phyloP scores from a whole-genome alignment of 2,329 filamentous ascomycete genomes.

The Colletotrichum melonis region DNA sequence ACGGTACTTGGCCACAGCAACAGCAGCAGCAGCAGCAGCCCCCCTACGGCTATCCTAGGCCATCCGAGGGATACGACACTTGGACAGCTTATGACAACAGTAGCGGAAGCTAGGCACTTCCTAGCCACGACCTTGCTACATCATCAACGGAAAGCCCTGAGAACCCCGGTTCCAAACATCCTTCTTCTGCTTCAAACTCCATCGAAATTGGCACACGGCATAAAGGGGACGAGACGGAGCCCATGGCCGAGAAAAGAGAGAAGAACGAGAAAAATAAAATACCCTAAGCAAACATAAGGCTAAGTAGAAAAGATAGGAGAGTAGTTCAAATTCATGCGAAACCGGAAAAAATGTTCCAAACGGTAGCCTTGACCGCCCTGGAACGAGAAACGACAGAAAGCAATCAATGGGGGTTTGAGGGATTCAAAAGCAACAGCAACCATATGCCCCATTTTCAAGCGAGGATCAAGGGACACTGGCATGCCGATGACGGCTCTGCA shows the following conservation, averaged over 20 bases:
- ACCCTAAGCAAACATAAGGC: not conserved
- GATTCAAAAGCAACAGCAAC: not conserved
- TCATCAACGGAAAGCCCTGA: not conserved
- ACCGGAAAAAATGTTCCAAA: not conserved
- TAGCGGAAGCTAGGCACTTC: not conserved
- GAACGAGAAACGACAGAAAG: not conserved
- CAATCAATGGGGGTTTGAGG: not conserved
- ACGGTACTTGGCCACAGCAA: slow-evolving; percentile 52
- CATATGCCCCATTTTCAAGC: not conserved
- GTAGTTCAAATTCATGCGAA: not conserved
- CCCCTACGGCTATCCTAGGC: slow-evolving; percentile 54
- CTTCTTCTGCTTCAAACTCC: not conserved
- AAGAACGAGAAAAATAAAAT: not conserved
- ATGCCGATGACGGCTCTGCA: not conserved
- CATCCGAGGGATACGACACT: slow-evolving; percentile 49
- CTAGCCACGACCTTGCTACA: not conserved
- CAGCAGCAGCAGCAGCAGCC: slow-evolving; percentile 42
- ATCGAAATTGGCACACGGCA: not conserved
- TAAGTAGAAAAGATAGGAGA: not conserved
- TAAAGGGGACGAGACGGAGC: not conserved
- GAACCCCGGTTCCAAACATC: not conserved
- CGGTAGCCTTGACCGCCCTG: not conserved
- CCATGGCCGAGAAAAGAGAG: not conserved
- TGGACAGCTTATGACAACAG: slow-evolving; percentile 48
- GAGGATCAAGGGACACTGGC: not conserved